phyloP scores from a whole-genome alignment of 1,284 basidiomycete species.

The Kalmanozyma brasiliensis region DNA sequence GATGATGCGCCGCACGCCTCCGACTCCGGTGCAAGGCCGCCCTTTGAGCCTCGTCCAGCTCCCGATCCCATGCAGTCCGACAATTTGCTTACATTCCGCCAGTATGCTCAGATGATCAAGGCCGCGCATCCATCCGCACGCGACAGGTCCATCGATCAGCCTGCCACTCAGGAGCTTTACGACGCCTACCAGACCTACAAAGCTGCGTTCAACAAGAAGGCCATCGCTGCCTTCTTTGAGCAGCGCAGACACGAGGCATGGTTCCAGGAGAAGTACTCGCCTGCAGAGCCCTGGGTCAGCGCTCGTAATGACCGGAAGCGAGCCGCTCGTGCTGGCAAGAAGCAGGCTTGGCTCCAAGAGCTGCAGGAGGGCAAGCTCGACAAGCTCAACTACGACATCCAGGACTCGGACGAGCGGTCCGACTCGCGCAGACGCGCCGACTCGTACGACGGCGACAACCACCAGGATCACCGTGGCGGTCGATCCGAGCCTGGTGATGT shows the following conservation, averaged over 20 bases:
- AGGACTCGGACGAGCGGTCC: conserved; percentile 11
- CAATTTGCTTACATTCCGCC: conserved; percentile 46
- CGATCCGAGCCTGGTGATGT: conserved; percentile 34
- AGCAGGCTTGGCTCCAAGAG: conserved; percentile 57
- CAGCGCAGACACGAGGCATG: conserved; percentile 53
- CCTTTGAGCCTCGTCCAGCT: conserved; percentile 12
- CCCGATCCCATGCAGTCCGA: conserved; percentile 53
- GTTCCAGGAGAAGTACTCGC: conserved; percentile 63
- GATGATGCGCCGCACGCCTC: conserved; percentile 10
- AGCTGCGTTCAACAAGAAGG: conserved; percentile 48
- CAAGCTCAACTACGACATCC: conserved; percentile 53
- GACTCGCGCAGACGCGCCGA: conserved; percentile 5
- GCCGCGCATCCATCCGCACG: conserved; percentile 48
- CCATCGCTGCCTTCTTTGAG: conserved; percentile 56
- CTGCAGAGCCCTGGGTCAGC: conserved; percentile 30
- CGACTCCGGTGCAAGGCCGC: conserved; percentile 6
- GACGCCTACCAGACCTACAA: conserved; percentile 60
- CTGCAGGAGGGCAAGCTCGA: conserved; percentile 55
- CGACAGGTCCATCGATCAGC: conserved; percentile 44
- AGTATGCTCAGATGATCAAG: conserved; percentile 52
- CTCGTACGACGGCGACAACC: conserved; percentile 19
- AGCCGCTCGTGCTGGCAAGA: conserved; percentile 52
- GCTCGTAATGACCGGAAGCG: conserved; percentile 43
- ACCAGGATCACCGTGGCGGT: conserved; percentile 23
- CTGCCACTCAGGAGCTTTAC: conserved; percentile 52